Base-by-base conservation (phyloP, 495 filamentous ascomycete species). In the Penicillium malachiteum region DNA sequence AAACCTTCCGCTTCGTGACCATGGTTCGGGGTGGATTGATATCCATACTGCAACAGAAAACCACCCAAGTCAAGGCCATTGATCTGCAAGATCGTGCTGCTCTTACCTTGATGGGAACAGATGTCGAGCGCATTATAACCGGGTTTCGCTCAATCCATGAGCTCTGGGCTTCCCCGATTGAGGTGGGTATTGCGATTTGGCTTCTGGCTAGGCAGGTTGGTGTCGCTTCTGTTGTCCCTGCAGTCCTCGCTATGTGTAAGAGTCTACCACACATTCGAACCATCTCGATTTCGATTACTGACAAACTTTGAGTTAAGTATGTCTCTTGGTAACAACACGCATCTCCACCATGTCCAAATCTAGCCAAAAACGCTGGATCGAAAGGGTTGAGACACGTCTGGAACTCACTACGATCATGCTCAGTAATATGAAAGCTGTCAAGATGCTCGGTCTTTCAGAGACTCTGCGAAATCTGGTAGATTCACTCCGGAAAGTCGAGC, bases 41-140 rank as follows among this genome's bases (percentile, higher is more conserved):
- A 5, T 72, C 71, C 3, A 37, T 63, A 10, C 49, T 59, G 7
- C 54, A 63, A 14, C 47, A 37, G 4, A 21, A 26, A 0, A 41
- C 38, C 8, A 55, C 69, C 7, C 63, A 69, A 6, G 62, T 64
- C 8, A 66, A 71, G 1, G 76, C 76, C 40, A 68, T 76, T 9
- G 66, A 73, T 10, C 21, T 26, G 21, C 2, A 26, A 26, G 21
- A 26, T 26, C 21, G 21, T 26, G 21, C 21, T 1, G 73, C 77
- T 1, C 53, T 83, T 7, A 83, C 83, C 0, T 67, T 86, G 6
- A 83, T 83, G 72, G 81, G 76, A 69, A 81, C 80, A 6, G 80
- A 83, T 45, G 67, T 79, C 10, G 76, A 79, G 37, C 65, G 73
- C 21, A 71, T 80, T 14, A 62, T 59, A 6, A 56, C 52, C n/a